phyloP scores from a whole-genome alignment of 2,329 filamentous ascomycete species.

The Teratosphaeria zuluensis region DNA sequence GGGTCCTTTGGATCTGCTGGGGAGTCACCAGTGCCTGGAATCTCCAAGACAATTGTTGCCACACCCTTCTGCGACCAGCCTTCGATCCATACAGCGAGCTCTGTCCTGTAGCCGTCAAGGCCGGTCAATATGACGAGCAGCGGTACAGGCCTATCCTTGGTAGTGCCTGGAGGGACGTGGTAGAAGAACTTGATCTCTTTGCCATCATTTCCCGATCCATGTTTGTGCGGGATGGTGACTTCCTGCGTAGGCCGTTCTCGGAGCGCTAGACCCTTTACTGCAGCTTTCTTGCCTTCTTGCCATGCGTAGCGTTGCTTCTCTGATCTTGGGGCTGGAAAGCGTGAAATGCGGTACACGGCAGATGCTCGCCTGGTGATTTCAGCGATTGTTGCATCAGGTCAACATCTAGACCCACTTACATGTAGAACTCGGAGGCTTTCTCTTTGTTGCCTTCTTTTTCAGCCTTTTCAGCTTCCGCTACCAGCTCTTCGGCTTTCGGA shows the following conservation, averaged over 20 bases:
- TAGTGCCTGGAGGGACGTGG: conserved; percentile 44
- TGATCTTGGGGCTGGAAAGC: conserved; percentile 51
- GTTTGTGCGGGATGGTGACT: conserved; percentile 50
- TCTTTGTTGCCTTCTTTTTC: conserved; percentile 39
- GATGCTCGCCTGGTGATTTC: conserved; percentile 46
- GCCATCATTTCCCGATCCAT: conserved; percentile 43
- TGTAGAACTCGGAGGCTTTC: conserved; percentile 52
- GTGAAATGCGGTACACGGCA: conserved; percentile 61
- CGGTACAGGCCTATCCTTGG: conserved; percentile 36
- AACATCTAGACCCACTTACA: conserved; percentile 27
- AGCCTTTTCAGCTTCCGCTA: conserved; percentile 42
- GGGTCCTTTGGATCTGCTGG: conserved; percentile 40
- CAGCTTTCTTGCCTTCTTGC: conserved; percentile 54
- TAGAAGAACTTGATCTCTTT: conserved; percentile 54
- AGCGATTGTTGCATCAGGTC: conserved; percentile 1
- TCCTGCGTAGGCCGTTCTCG: conserved; percentile 52
- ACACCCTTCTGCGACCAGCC: conserved; percentile 42
- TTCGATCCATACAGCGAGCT: conserved; percentile 44
- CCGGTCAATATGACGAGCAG: conserved; percentile 49
- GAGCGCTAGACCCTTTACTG: conserved; percentile 45
- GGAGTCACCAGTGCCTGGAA: conserved; percentile 49
- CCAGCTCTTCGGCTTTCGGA: conserved; percentile 50
- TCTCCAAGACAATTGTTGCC: conserved; percentile 44
- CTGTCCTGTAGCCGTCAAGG: conserved; percentile 50
- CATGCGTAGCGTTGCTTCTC: conserved; percentile 52